Percentiles rank a stretch among this genome's conserved stretches.
These are phyloP conservation scores for Colletotrichum sansevieriae DNA, from an alignment of 2,329 filamentous ascomycete species.

Conservation along the genomic window DNA sequence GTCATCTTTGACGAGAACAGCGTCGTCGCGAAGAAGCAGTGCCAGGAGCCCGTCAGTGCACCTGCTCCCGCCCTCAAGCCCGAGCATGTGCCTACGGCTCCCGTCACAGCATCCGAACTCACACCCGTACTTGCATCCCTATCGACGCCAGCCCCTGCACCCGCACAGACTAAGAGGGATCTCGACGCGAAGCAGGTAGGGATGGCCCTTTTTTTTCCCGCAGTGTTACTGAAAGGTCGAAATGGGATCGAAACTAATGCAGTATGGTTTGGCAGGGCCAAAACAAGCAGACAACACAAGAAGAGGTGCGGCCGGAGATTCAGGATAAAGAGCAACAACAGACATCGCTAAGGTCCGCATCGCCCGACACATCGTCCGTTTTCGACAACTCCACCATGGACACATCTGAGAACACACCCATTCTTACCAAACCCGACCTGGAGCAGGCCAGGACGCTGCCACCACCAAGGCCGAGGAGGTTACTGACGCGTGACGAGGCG, in stretches of 20 bases:
- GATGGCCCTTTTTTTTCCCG: background rate
- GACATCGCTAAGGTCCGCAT: conserved; percentile 26
- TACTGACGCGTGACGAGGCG: conserved; percentile 65
- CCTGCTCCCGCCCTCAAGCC: background rate
- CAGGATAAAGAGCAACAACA: conserved; percentile 8
- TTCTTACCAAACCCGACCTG: conserved; percentile 63
- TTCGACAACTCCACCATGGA: conserved; percentile 64
- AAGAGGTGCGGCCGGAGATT: background rate
- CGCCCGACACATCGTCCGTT: conserved; percentile 60
- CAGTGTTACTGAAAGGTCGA: no score
- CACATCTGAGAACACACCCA: conserved; percentile 60
- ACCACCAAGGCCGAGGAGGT: conserved; percentile 44
- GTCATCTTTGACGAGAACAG: conserved; percentile 39
- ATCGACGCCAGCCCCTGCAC: conserved; percentile 4
- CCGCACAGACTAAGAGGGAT: conserved; percentile 8
- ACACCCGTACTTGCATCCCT: background rate
- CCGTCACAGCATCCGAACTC: background rate
- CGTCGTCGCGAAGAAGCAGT: conserved; percentile 41
- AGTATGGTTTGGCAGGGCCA: background rate
- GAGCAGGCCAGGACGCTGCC: conserved; percentile 40
- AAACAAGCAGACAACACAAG: conserved; percentile 11
- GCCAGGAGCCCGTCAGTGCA: conserved; percentile 39
- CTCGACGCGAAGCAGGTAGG: conserved; percentile 26
- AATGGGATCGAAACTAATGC: conserved; percentile 11
- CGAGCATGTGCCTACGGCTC: conserved; percentile 4